A percentile compares a stretch with the other conserved stretches of the same genome.
phyloP scores from a whole-genome alignment of 2,329 filamentous ascomycete genomes.

The Nemania diffusa region DNA sequence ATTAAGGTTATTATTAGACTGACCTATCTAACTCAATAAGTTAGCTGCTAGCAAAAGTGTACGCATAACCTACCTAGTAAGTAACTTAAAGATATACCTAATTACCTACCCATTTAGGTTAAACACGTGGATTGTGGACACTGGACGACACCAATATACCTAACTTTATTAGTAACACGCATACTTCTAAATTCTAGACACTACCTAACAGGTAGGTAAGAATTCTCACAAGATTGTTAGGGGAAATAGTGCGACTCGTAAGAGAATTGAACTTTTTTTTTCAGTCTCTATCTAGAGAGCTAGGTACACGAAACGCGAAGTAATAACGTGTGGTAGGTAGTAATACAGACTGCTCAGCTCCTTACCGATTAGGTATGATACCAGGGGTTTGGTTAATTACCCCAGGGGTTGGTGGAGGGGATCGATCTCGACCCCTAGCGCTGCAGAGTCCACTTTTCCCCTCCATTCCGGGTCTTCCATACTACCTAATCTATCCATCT shows the following conservation, averaged over 20 bases:
- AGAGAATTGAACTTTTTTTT: no score
- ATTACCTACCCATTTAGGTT: neutral
- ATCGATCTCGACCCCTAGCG: slow-evolving; percentile 14
- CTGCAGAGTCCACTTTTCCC: slow-evolving; percentile 29
- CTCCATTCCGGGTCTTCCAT: slow-evolving; percentile 19
- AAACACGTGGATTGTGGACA: neutral
- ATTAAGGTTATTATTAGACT: neutral
- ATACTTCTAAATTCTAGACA: no score
- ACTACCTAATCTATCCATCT: slow-evolving; percentile 25
- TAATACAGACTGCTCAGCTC: neutral
- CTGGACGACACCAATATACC: no score
- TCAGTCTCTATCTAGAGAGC: no score
- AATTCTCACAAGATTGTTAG: no score
- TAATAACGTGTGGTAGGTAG: no score
- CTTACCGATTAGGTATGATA: neutral
- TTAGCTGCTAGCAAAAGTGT: neutral
- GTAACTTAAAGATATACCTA: neutral
- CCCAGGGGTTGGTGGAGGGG: neutral
- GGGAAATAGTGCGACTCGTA: no score
- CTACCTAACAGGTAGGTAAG: no score
- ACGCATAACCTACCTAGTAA: no score
- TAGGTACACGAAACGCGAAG: no score
- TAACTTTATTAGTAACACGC: no score
- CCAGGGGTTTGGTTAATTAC: slow-evolving; percentile 19
- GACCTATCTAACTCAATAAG: neutral